A percentile compares a stretch with the other conserved stretches of the same genome.
phyloP scores from a whole-genome alignment of 78 protist genomes.

The Speleostelium caveatum region DNA sequence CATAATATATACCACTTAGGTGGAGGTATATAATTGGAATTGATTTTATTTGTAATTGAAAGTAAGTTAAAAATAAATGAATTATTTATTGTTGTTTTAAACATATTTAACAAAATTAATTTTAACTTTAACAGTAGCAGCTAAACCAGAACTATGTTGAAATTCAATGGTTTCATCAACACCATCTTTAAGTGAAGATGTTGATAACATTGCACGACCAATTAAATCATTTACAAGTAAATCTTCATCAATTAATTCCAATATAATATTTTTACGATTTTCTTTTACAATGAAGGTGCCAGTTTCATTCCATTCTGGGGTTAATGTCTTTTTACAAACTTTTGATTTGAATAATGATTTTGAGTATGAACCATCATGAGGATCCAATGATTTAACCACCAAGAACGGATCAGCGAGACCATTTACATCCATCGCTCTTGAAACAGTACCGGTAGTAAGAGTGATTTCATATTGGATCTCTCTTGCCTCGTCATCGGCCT shows the following conservation, averaged over 20 bases:
- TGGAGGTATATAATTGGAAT: too few species aligned
- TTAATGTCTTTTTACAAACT: conserved; percentile 15
- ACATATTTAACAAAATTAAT: too few species aligned
- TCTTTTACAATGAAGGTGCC: background rate
- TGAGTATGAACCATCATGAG: background rate
- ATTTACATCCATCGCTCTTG: background rate
- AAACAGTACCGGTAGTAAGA: background rate
- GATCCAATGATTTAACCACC: background rate
- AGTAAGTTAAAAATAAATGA: too few species aligned
- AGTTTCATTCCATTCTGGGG: conserved; percentile 1
- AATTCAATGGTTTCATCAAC: too few species aligned
- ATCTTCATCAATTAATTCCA: conserved; percentile 1
- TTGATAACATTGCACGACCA: background rate
- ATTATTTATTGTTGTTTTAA: too few species aligned
- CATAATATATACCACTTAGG: too few species aligned
- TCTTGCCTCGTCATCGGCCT: background rate
- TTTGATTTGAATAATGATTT: background rate
- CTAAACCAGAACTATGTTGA: too few species aligned
- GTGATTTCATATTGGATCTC: background rate
- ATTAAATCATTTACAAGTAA: background rate
- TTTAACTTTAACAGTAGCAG: too few species aligned
- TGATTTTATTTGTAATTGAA: too few species aligned
- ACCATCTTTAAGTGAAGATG: too few species aligned
- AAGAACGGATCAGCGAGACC: background rate
- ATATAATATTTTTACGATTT: background rate